Evolutionary conservation across 805 yeast genomes (phyloP).

Genomic region (Lachancea dasiensis): DNA sequence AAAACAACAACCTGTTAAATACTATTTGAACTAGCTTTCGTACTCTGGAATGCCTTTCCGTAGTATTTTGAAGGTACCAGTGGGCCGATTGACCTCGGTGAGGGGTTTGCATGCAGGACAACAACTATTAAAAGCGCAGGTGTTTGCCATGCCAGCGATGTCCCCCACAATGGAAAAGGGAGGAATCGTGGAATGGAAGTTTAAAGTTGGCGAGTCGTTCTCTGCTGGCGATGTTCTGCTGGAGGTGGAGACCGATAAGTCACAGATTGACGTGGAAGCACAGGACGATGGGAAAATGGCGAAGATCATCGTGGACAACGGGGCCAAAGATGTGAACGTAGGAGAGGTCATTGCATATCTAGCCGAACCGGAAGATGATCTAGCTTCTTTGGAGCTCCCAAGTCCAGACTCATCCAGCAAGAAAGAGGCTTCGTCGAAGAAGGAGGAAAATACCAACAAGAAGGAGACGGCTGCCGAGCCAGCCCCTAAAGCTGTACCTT

Average conservation of each 20-base stretch:
- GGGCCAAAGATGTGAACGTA: slow-evolving; percentile 74
- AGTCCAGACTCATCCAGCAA: slow-evolving; percentile 21
- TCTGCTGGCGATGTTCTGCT: slow-evolving; percentile 75
- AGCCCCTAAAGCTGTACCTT: not conserved
- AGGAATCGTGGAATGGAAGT: slow-evolving; percentile 85
- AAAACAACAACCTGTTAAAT: not conserved
- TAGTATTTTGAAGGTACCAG: slow-evolving; percentile 2
- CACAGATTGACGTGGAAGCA: slow-evolving; percentile 79
- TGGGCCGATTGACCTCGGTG: not conserved
- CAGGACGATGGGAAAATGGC: slow-evolving; percentile 88
- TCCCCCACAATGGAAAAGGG: slow-evolving; percentile 98
- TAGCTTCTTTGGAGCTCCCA: slow-evolving; percentile 58
- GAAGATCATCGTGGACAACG: slow-evolving; percentile 61
- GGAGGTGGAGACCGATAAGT: slow-evolving; percentile 84
- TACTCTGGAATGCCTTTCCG: slow-evolving; percentile 2
- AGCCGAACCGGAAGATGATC: slow-evolving; percentile 86
- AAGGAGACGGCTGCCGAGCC: slow-evolving; percentile 16
- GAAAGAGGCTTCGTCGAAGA: slow-evolving; percentile 12
- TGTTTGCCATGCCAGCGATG: slow-evolving; percentile 96
- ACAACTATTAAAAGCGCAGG: slow-evolving; percentile 27
- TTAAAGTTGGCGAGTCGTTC: slow-evolving; percentile 69
- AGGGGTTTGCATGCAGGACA: slow-evolving; percentile 23
- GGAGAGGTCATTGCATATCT: slow-evolving; percentile 85
- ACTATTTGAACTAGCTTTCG: not conserved
- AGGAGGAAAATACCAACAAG: too few species aligned